Evolutionary conservation across 495 filamentous ascomycete species (phyloP), one percentile per base, ranked within the genome.

Genomic region (Neurospora africana): DNA sequence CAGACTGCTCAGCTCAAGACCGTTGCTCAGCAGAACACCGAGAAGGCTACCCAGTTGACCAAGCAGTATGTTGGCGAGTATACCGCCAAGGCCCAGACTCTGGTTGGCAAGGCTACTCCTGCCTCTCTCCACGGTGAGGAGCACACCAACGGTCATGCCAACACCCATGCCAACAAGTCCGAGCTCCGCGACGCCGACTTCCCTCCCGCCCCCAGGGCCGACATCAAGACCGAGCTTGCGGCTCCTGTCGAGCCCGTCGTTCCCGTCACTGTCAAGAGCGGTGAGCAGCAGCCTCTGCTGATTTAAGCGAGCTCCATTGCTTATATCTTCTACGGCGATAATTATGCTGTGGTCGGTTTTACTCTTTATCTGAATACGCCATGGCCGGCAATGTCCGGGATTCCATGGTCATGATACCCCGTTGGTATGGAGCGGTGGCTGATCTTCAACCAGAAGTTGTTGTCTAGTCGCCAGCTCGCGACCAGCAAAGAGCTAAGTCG

Each of bases 11-110:
- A 97, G 82, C 83, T 96, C 73, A 89, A 89, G 79, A 87, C 91
- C 61, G 82, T 97, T 72, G 93, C 93, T 68, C 89, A 88, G 74
- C 91, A 96, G 81, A 93, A 93, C 76, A 93, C 93, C 72, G 86
- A 87, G 70, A 89, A 90, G 74, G 92, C 91, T 44, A 90, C 92
- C 44, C 90, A 90, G 75, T 80, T 90, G 69, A 89, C 93, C 79
- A 93, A 92, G 85, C 87, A 91, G 74, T 93, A 94, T 78, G 87
- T 93, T 75, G 90, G 89, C 68, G 92, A 96, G 76, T 94, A 95
- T 81, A 90, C 91, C 70, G 84, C 87, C 79, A 95, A 95, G 86
- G 95, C 93, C 71, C 91, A 94, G 80, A 88, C 88, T 71, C 88
- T 93, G 81, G 75, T 86, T 33, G 13, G 53, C 78, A 80, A 84